Evolutionary conservation across 371 early-diverging fungal genomes (phyloP), one percentile per base, ranked within the genome.

Genomic region (Mortierella sp.): DNA sequence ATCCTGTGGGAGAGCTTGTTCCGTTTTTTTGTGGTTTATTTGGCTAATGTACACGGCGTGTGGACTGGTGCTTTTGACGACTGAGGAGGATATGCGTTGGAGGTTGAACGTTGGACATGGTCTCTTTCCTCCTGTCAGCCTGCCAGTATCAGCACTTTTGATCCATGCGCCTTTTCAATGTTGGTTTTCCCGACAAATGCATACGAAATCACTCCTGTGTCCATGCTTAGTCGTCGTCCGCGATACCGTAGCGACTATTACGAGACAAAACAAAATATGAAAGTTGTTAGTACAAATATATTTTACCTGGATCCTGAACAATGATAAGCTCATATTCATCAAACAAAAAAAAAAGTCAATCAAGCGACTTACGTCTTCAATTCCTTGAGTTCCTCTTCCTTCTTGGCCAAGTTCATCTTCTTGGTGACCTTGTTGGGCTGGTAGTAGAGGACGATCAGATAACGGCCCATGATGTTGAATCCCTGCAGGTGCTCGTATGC

Each of bases 401-500:
- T 96, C 90, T 93, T 93, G 76, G 93, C 95, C 75, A 97, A 75
- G 83, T 98, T 97, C 90, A 92, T 89, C 88, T 94, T 96, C 89
- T 95, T 97, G 44, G 94, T 92, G 72, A 93, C 90, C 89, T 96
- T 94, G 82, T 94, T 94, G 35, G 95, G 92, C 80, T 97, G 95
- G 89, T 96, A 96, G 75, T 98, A 99, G 38, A 98, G 90, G 11
- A 99, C 98, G 72, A 99, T 97, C 84, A 99, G 83, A 83, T 98
- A 98, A 79, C 99, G 92, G 5, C 98, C 98, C 90, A 97, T 93
- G 75, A 99, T 95, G 83, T 98, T 98, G 90, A 97, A 98, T 65
- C 99, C 99, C 72, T 95, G 95, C 48, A 98, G 84, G 82, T 98
- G 98, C 72, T 98, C 98, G 83, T 97, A 97, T 0, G 99, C 99